Percentiles rank a stretch among this genome's conserved stretches.
phyloP scores from a whole-genome alignment of 1,284 basidiomycete genomes.

The Ganoderma lucidum region DNA sequence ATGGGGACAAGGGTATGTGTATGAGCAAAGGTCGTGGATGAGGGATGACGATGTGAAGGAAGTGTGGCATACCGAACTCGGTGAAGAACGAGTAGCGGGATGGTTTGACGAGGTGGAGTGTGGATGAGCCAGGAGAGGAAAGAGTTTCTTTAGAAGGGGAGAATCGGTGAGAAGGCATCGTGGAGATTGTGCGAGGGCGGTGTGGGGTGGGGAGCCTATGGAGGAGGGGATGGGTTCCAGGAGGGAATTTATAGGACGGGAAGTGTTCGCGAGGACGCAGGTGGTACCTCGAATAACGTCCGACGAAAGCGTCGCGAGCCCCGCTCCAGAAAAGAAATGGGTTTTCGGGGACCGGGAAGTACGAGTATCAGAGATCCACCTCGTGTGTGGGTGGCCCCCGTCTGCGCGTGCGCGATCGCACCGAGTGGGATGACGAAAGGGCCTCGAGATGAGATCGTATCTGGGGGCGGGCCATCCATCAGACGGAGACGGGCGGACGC shows the following conservation, averaged over 20 bases:
- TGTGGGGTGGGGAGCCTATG: slow-evolving; percentile 12
- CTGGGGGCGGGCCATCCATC: slow-evolving; percentile 13
- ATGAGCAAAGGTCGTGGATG: slow-evolving; percentile 2
- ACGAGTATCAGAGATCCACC: slow-evolving; percentile 7
- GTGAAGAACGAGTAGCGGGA: slow-evolving; percentile 30
- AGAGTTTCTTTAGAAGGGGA: slow-evolving; percentile 24
- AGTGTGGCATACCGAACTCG: slow-evolving; percentile 30
- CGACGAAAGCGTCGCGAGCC: slow-evolving; percentile 6
- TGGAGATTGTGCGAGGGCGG: slow-evolving; percentile 27
- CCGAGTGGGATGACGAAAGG: slow-evolving; percentile 13
- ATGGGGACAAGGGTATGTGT: slow-evolving; percentile 7
- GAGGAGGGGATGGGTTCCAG: slow-evolving; percentile 15
- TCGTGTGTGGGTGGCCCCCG: slow-evolving; percentile 8
- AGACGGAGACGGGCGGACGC: slow-evolving; percentile 11
- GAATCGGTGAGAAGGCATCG: slow-evolving; percentile 31
- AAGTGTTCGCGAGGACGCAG: slow-evolving; percentile 6
- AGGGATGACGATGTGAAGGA: neutral
- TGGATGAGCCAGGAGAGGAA: slow-evolving; percentile 26
- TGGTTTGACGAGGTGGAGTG: slow-evolving; percentile 17
- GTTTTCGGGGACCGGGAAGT: slow-evolving; percentile 20
- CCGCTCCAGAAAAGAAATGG: slow-evolving; percentile 6
- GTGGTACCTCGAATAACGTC: slow-evolving; percentile 17
- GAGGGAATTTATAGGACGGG: slow-evolving; percentile 23
- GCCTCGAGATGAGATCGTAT: slow-evolving; percentile 12
- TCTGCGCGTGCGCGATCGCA: slow-evolving; percentile 11